A percentile compares a stretch with the other conserved stretches of the same genome.
Evolutionary conservation across 1,139 yeast genomes (phyloP).

Genomic region (Blastobotrys indianensis): DNA sequence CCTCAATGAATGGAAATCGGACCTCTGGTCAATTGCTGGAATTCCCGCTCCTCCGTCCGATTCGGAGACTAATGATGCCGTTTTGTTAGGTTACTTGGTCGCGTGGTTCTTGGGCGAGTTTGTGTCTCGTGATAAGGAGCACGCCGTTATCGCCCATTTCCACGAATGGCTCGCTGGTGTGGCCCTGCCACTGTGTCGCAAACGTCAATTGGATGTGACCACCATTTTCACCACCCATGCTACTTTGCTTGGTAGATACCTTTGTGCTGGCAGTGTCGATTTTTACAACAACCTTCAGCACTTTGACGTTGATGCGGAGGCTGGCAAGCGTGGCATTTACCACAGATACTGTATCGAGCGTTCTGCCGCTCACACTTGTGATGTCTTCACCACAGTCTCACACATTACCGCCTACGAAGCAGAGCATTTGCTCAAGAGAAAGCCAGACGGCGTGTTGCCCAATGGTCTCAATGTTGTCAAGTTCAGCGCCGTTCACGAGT

Average conservation of each 20-base stretch:
- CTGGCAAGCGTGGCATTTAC: slow-evolving; percentile 95
- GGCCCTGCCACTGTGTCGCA: slow-evolving; percentile 86
- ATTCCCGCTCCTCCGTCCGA: slow-evolving; percentile 92
- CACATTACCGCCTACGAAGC: slow-evolving; percentile 94
- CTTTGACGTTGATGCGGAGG: slow-evolving; percentile 96
- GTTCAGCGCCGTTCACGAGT: slow-evolving; percentile 96
- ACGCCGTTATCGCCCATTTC: slow-evolving; percentile 90
- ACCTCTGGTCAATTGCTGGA: slow-evolving; percentile 85
- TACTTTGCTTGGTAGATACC: slow-evolving; percentile 85
- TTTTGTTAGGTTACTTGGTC: slow-evolving; percentile 83
- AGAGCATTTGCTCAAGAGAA: slow-evolving; percentile 86
- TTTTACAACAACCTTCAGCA: slow-evolving; percentile 86
- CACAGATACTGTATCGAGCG: slow-evolving; percentile 96
- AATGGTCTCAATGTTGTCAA: slow-evolving; percentile 94
- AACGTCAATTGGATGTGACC: slow-evolving; percentile 86
- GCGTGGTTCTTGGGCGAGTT: slow-evolving; percentile 98
- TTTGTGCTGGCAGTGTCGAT: slow-evolving; percentile 95
- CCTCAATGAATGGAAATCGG: slow-evolving; percentile 90
- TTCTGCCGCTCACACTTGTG: slow-evolving; percentile 93
- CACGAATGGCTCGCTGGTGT: slow-evolving; percentile 99
- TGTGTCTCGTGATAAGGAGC: slow-evolving; percentile 70
- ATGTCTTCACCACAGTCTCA: slow-evolving; percentile 95
- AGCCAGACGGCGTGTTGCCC: slow-evolving; percentile 97
- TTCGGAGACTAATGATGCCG: slow-evolving; percentile 84
- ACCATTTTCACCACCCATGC: slow-evolving; percentile 98